Conservation (phyloP, 441 rosid genomes). For the Hura crepitans region DNA sequence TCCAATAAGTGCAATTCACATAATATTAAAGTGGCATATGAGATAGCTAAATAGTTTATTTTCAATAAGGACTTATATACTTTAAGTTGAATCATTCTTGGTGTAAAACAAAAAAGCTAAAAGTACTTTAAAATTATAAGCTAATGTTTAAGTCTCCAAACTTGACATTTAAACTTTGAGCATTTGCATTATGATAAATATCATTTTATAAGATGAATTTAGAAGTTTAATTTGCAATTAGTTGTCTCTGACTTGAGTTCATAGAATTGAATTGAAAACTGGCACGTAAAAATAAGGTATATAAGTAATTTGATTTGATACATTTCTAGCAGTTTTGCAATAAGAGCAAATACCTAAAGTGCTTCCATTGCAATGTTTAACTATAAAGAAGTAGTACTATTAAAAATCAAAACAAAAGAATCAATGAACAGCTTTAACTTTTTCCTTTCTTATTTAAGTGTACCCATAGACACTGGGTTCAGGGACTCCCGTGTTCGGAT, state of each 20-base stretch:
- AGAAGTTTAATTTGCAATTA: background rate
- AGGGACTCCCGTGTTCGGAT: too few relatives aligned
- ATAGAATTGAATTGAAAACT: conserved; percentile 8
- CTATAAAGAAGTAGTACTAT: conserved; percentile 45
- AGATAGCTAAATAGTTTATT: background rate
- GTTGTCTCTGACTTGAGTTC: conserved; percentile 1
- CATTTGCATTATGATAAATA: background rate
- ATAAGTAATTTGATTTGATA: conserved; percentile 80
- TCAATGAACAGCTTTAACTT: conserved; percentile 24
- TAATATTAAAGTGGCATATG: background rate
- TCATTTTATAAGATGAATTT: background rate
- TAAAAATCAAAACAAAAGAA: conserved; percentile 20
- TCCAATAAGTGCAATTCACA: background rate
- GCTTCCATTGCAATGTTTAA: conserved; percentile 94
- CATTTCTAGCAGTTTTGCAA: conserved; percentile 96
- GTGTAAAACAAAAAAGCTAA: background rate
- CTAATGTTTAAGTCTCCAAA: background rate
- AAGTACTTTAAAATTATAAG: background rate
- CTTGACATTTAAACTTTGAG: conserved; percentile 2
- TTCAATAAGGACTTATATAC: background rate
- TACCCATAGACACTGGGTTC: too few relatives aligned
- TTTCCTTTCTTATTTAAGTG: background rate
- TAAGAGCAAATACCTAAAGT: conserved; percentile 92
- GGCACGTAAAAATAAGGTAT: background rate
- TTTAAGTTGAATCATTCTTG: background rate